Evolutionary conservation across 2,329 filamentous ascomycete species (phyloP).

Genomic region (Tolypocladium amazonense): DNA sequence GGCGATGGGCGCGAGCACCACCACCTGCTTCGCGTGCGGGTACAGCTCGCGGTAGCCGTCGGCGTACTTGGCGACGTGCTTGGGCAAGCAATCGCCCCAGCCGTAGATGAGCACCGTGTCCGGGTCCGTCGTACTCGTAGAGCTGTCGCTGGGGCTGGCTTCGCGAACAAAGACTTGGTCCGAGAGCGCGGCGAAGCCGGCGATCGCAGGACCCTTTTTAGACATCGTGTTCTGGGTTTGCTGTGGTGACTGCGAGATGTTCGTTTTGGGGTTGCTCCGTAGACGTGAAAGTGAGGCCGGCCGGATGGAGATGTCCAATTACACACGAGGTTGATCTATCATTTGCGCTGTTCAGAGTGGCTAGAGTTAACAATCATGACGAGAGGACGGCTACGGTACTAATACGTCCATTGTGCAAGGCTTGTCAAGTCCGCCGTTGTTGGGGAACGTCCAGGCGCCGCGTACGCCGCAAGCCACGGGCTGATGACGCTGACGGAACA

Average conservation of each 20-base stretch:
- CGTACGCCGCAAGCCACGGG: background rate
- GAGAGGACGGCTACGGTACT: background rate
- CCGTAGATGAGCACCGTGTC: constrained; percentile 41
- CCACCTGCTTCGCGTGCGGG: constrained; percentile 37
- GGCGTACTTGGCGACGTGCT: constrained; percentile 45
- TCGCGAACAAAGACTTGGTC: constrained; percentile 35
- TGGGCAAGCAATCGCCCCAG: constrained; percentile 46
- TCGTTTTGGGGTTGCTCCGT: background rate
- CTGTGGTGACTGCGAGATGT: background rate
- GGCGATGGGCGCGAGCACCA: constrained; percentile 38
- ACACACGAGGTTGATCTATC: background rate
- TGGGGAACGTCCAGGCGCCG: background rate
- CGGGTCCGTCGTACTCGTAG: constrained; percentile 24
- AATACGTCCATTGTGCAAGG: background rate
- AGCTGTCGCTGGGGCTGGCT: constrained; percentile 15
- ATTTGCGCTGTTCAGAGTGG: background rate
- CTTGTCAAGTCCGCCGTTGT: background rate
- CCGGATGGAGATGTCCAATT: background rate
- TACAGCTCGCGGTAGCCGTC: constrained; percentile 40
- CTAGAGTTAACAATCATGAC: background rate
- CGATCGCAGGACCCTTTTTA: constrained; percentile 16
- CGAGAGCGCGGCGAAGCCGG: constrained; percentile 35
- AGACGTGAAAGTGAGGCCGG: background rate
- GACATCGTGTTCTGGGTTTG: background rate
- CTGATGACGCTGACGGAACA: background rate